These are phyloP conservation scores for Trametes pubescens DNA, from an alignment of 1,284 basidiomycete genomes.

Conservation along the genomic window DNA sequence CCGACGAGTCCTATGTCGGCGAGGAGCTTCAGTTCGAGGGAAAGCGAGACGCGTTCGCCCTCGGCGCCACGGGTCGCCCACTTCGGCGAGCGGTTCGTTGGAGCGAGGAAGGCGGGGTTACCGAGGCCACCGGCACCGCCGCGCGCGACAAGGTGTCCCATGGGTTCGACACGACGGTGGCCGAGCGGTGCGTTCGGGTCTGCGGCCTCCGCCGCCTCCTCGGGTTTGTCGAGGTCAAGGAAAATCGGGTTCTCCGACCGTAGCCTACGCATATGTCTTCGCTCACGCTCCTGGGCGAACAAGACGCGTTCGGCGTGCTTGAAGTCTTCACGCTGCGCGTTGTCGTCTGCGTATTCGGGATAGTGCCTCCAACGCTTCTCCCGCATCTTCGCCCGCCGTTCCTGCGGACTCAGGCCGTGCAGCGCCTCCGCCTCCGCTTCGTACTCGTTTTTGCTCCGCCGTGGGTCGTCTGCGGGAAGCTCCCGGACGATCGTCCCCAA, in stretches of 20 bases:
- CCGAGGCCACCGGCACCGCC: constrained; percentile 91
- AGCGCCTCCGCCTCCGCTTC: constrained; percentile 73
- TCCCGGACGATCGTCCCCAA: constrained; percentile 90
- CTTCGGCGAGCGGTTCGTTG: constrained; percentile 78
- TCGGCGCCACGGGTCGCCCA: constrained; percentile 83
- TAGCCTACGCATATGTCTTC: constrained; percentile 54
- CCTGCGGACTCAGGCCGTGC: constrained; percentile 54
- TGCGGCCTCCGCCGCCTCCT: constrained; percentile 52
- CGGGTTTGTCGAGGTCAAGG: constrained; percentile 68
- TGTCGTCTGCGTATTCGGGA: constrained; percentile 70
- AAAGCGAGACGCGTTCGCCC: constrained; percentile 85
- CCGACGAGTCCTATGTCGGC: constrained; percentile 97
- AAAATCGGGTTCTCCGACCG: constrained; percentile 55
- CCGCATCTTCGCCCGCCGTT: constrained; percentile 65
- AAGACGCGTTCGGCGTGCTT: constrained; percentile 75
- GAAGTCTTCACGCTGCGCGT: constrained; percentile 72
- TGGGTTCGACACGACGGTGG: constrained; percentile 62
- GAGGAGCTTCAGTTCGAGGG: constrained; percentile 93
- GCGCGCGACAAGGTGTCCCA: constrained; percentile 76
- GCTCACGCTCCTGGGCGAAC: constrained; percentile 70
- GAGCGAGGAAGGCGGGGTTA: constrained; percentile 85
- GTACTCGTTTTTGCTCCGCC: constrained; percentile 68
- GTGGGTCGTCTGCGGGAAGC: constrained; percentile 67
- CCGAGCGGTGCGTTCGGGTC: constrained; percentile 70
- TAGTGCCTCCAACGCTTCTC: constrained; percentile 84